Base-by-base conservation (phyloP, 2,329 filamentous ascomycete genomes). In the Coniochaeta prunicola region DNA sequence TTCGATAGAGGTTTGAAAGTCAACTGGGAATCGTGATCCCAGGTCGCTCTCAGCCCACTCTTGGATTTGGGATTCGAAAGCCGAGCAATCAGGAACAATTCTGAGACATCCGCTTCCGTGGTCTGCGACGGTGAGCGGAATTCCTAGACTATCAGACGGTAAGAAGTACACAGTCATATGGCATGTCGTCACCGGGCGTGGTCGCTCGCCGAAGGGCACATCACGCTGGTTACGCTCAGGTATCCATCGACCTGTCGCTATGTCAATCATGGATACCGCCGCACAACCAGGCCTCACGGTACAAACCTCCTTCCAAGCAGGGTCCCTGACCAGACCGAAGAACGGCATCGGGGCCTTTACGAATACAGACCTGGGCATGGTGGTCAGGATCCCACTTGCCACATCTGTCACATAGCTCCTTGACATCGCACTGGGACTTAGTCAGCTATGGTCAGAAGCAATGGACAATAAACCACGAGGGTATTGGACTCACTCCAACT, bases 401-500 rank as follows among this genome's bases (percentile, higher is more conserved):
- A 30, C 45, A 56, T 42, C 33, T 36, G 13, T 3, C 13, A 34
- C 45, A 36, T 31, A 21, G 19, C 19, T 33, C 45, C 28, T 17
- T 26, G 7, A 15, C 33, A 28, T 58, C 62, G 38, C 30, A 13
- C 38, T 54, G 19, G 60, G 30, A 19, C 58, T 31, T 13, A n/a
- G 58, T 65, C 58, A 65, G 59, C 38, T 58, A 21, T 33, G 28
- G n/a, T 48, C 13, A 36, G 9, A 5, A 4, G n/a, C 31, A 8
- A 42, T 33, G 30, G 40, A 4, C 12, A 24, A 4, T 3, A 24
- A n/a, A 24, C 40, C 21, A 10, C n/a, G 19, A 2, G 9, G 21
- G 17, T 9, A 48, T 7, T 38, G 31, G 50, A 66, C 77, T 74
- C 74, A 80, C 79, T 64, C 71, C 69, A 64, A 75, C 74, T 70